phyloP scores from a whole-genome alignment of 2,329 filamentous ascomycete species.

The Aspergillus sp. region DNA sequence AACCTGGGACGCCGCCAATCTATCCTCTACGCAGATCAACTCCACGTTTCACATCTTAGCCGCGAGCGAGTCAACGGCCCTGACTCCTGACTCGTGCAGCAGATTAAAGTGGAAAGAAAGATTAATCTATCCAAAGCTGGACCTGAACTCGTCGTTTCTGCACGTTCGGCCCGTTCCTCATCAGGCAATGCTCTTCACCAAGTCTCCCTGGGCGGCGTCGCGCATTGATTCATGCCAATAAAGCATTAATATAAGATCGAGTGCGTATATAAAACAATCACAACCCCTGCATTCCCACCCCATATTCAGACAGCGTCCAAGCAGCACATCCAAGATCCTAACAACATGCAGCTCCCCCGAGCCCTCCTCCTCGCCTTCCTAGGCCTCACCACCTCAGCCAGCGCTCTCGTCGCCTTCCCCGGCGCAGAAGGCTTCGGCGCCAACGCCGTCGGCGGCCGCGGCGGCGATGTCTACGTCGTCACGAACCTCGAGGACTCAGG shows the following conservation, averaged over 20 bases:
- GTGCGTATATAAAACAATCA: neutral
- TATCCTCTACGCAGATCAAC: neutral
- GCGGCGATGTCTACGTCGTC: conserved; percentile 51
- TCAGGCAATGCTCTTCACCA: neutral
- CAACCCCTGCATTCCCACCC: neutral
- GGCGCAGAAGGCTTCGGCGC: conserved; percentile 53
- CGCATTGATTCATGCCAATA: neutral
- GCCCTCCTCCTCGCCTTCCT: conserved; percentile 5
- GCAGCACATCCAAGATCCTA: neutral
- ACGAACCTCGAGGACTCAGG: conserved; percentile 52
- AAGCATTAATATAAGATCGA: neutral
- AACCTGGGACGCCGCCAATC: no score
- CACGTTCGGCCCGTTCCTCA: neutral
- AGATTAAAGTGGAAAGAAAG: neutral
- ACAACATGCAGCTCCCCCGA: conserved; percentile 7
- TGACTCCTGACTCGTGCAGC: neutral
- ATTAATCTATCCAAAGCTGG: conserved; percentile 3
- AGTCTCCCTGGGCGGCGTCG: neutral
- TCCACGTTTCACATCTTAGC: conserved; percentile 8
- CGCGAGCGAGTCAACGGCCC: neutral
- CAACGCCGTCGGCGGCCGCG: conserved; percentile 48
- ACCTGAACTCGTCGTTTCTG: neutral
- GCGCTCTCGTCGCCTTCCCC: conserved; percentile 44
- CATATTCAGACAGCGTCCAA: neutral
- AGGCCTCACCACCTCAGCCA: conserved; percentile 10